phyloP scores from a whole-genome alignment of 140 eudicot species.

The Oenanthe javanica region DNA sequence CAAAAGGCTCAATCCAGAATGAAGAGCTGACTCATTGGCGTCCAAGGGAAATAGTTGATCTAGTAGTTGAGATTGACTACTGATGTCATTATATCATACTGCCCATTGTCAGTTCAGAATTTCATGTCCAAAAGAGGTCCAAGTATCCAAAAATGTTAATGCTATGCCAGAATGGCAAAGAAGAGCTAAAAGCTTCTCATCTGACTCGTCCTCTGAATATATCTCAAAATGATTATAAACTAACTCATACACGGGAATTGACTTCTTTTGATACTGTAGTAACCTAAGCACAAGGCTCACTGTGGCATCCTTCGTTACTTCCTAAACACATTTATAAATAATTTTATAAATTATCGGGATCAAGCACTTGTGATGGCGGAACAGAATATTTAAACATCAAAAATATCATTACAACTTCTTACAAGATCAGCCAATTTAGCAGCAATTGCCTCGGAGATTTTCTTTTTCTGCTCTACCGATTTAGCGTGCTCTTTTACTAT shows the following conservation, averaged over 20 bases:
- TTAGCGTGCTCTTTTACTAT: conserved; percentile 92
- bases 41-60: neutral
- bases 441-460: conserved; percentile 82
- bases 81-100: neutral
- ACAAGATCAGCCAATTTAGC: conserved; percentile 99
- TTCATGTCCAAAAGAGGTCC: neutral
- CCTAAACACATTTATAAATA: no score
- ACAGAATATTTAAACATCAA: neutral
- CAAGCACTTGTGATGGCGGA: neutral
- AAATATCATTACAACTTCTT: conserved; percentile 9
- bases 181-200: no score
- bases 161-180: neutral
- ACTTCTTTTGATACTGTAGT: no score
- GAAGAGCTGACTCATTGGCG: neutral
- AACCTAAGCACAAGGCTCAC: no score
- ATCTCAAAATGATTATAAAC: no score
- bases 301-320: no score
- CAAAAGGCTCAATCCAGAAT: no score
- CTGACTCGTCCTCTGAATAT: no score
- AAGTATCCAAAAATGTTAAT: neutral
- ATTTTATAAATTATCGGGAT: no score
- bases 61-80: neutral
- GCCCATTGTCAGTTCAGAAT: neutral
- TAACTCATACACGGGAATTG: no score
- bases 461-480: conserved; percentile 73